Conservation (phyloP, 495 filamentous ascomycete genomes). For the Xylaria acuta region DNA sequence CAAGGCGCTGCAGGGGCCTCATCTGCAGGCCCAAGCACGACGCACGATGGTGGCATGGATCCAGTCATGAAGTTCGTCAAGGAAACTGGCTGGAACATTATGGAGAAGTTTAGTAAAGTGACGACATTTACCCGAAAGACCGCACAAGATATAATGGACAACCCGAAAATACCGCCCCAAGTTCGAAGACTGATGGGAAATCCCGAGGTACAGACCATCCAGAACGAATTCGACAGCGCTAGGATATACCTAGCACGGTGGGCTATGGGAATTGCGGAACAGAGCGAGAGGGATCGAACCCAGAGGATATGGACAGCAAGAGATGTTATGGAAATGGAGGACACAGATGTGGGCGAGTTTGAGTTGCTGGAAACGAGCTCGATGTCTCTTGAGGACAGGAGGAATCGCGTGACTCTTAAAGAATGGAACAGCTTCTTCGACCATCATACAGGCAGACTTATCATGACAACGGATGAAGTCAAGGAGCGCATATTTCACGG, state of each 20-base stretch:
- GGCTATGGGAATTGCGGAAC: conserved; percentile 98
- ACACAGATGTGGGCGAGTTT: conserved; percentile 93
- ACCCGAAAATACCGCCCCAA: conserved; percentile 85
- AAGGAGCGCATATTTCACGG: conserved; percentile 97
- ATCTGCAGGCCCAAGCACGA: conserved; percentile 40
- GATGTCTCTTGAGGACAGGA: conserved; percentile 71
- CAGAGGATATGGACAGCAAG: conserved; percentile 90
- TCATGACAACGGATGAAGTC: conserved; percentile 84
- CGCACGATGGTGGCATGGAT: conserved; percentile 84
- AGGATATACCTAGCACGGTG: conserved; percentile 91
- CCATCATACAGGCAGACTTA: conserved; percentile 69
- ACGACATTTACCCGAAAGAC: conserved; percentile 93
- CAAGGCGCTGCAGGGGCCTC: conserved; percentile 35
- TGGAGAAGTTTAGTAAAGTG: conserved; percentile 94
- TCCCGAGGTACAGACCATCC: conserved; percentile 92
- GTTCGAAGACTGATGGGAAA: conserved; percentile 84
- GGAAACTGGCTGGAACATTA: conserved; percentile 92
- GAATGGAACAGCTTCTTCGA: conserved; percentile 94
- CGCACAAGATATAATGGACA: conserved; percentile 89
- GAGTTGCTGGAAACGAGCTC: conserved; percentile 88
- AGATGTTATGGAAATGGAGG: conserved; percentile 91
- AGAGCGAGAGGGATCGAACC: conserved; percentile 84
- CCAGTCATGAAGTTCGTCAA: conserved; percentile 94
- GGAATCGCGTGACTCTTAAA: conserved; percentile 76
- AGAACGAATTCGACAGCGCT: conserved; percentile 97